Conservation (phyloP, 352 stramenopile genomes). For the Detonula confervacea region DNA sequence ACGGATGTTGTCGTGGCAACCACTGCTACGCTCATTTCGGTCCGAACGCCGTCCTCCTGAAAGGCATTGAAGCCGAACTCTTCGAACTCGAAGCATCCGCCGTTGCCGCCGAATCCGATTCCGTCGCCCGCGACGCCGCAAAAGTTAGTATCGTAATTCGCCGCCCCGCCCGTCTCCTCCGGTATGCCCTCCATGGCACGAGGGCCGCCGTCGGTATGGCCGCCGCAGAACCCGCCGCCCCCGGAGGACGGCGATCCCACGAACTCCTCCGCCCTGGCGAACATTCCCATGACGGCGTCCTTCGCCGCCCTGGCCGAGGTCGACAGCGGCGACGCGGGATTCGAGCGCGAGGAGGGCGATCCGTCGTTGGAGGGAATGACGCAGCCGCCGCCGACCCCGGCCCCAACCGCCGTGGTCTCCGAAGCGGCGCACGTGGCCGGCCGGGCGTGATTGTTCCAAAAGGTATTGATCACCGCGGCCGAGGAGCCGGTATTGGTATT, state of each 20-base stretch:
- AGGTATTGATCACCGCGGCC: background rate
- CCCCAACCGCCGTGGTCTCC: background rate
- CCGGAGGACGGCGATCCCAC: background rate
- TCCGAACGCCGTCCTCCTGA: too few species aligned
- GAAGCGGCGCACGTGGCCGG: constrained; percentile 9
- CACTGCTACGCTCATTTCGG: too few species aligned
- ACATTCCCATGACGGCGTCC: constrained; percentile 23
- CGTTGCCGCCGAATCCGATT: too few species aligned
- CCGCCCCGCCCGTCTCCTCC: background rate
- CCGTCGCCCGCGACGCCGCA: too few species aligned
- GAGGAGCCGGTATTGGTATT: too few species aligned
- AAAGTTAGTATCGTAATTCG: constrained; percentile 5
- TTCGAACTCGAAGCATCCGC: constrained; percentile 20
- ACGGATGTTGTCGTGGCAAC: too few species aligned
- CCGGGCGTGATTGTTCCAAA: constrained; percentile 14
- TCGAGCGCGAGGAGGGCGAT: too few species aligned
- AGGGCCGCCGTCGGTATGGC: too few species aligned
- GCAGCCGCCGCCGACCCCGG: background rate
- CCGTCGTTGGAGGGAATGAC: background rate
- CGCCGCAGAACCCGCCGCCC: constrained; percentile 6
- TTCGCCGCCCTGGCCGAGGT: constrained; percentile 28
- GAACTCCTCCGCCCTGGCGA: constrained; percentile 19
- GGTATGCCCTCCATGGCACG: constrained; percentile 8
- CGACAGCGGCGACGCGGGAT: constrained; percentile 17
- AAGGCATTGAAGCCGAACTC: constrained; percentile 44